Evolutionary conservation across 2,329 filamentous ascomycete species (phyloP), one percentile per base, ranked within the genome.

Genomic region (Thyridium curvatum): DNA sequence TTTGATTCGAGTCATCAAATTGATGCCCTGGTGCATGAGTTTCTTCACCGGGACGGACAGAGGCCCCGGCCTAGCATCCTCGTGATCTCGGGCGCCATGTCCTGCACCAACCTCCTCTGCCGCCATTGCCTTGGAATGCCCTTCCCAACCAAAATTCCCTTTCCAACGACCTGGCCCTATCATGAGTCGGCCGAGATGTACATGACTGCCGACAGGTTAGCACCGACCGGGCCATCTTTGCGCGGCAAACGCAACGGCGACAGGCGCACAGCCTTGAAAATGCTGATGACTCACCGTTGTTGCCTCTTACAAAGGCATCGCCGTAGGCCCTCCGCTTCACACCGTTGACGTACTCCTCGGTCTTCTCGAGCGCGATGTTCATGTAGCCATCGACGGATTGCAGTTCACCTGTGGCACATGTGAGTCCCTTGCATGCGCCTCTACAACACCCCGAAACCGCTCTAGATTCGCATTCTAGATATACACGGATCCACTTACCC

Each of bases 361-460:
- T 94, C 67, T 95, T 93, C 64, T 98, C 93, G 21, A 98, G 77
- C 12, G 93, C 91, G 60, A 98, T 96, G 68, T 98, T 98, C 93
- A 98, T 98, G 68, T 97, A 98, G 38, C 93, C 93, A 62, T 98
- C 93, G 36, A 98, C 91, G 1, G 90, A 95, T 61, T 97, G 90
- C 30, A 97, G 76, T 60, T 96, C 89, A 51, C 93, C 91, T 96
- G 46, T 14, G 15, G 28, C 10, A 4, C 26, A 14, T 18, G 34
- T 56, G 35, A 56, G 43, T 37, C 35, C 37, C 39, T 17, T 7
- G 6, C 6, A 5, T 12, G 7, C 12, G 15, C 30, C 5, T 32
- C 13, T 16, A 6, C 30, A 16, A n/a, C 30, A 13, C 6, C 6
- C 13, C 15, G 7, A 8, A 32, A 8, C 13, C 6, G 12, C 13